Conservation (phyloP, 208 protist species). For the Wallacemonas sp. region DNA sequence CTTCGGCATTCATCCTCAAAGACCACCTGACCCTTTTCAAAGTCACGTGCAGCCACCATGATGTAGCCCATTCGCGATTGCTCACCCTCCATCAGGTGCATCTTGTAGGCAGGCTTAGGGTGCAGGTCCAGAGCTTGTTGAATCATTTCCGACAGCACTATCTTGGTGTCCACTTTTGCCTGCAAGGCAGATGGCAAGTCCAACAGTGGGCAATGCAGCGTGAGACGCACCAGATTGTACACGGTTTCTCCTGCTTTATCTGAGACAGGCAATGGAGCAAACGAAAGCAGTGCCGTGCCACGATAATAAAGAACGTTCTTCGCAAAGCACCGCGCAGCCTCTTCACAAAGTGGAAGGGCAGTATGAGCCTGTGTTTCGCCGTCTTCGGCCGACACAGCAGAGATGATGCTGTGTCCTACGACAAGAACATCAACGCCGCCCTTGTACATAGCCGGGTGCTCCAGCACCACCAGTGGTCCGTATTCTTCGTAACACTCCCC, state of each 20-base stretch:
- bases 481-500: background rate
- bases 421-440: slow-evolving; percentile 3
- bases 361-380: background rate
- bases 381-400: background rate
- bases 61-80: slow-evolving; percentile 62
- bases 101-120: slow-evolving; percentile 24
- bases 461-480: slow-evolving; percentile 3
- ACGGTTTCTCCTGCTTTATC: background rate
- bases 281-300: slow-evolving; percentile 25
- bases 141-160: slow-evolving; percentile 12
- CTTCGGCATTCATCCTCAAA: slow-evolving; percentile 80
- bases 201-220: slow-evolving; percentile 3
- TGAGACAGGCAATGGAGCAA: background rate
- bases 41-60: slow-evolving; percentile 48
- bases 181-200: background rate
- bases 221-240: slow-evolving; percentile 9
- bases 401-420: background rate
- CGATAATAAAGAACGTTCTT: slow-evolving; percentile 32
- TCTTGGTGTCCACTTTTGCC: slow-evolving; percentile 1
- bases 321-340: slow-evolving; percentile 19
- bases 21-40: slow-evolving; percentile 56
- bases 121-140: slow-evolving; percentile 19
- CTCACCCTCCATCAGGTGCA: slow-evolving; percentile 30
- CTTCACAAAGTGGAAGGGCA: background rate
- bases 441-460: background rate